A percentile compares a stretch with the other conserved stretches of the same genome.
These are phyloP conservation scores for Taphrina deformans DNA, from an alignment of 1,139 yeast genomes.

Conservation along the genomic window DNA sequence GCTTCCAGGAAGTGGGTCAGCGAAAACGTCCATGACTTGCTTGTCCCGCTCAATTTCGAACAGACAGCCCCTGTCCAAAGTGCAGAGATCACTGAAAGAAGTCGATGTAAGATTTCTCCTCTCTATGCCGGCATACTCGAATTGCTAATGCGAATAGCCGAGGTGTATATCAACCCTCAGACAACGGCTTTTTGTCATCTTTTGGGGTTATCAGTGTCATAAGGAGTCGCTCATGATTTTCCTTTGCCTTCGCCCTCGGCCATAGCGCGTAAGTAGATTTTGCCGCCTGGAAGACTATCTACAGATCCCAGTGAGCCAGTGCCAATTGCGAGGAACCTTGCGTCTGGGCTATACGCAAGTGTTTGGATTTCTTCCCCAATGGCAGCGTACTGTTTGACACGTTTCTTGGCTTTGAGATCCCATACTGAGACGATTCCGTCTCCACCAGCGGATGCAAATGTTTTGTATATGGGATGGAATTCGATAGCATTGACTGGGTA, in stretches of 20 bases:
- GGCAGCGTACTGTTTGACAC: conserved; percentile 60
- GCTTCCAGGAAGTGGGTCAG: conserved; percentile 44
- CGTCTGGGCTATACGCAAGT: conserved; percentile 49
- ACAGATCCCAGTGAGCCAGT: conserved; percentile 29
- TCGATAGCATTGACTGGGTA: conserved; percentile 73
- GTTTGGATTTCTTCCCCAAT: conserved; percentile 56
- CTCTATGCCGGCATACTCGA: neutral
- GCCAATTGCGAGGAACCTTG: conserved; percentile 56
- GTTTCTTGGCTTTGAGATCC: conserved; percentile 66
- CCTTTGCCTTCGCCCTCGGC: conserved; percentile 26
- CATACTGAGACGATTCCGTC: conserved; percentile 76
- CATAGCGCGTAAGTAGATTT: conserved; percentile 16
- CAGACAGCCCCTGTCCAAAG: conserved; percentile 37
- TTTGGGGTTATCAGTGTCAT: conserved; percentile 10
- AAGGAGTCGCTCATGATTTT: neutral
- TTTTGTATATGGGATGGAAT: conserved; percentile 53
- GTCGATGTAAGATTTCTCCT: neutral
- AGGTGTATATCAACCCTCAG: conserved; percentile 37
- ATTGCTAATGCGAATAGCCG: conserved; percentile 20
- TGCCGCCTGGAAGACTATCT: neutral
- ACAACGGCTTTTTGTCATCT: conserved; percentile 38
- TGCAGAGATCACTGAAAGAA: neutral
- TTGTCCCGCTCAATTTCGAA: conserved; percentile 41
- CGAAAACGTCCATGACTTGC: conserved; percentile 42
- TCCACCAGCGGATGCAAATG: conserved; percentile 74